These are phyloP conservation scores for Myotisia sp. DNA, from an alignment of 2,329 filamentous ascomycete species.

Conservation along the genomic window DNA sequence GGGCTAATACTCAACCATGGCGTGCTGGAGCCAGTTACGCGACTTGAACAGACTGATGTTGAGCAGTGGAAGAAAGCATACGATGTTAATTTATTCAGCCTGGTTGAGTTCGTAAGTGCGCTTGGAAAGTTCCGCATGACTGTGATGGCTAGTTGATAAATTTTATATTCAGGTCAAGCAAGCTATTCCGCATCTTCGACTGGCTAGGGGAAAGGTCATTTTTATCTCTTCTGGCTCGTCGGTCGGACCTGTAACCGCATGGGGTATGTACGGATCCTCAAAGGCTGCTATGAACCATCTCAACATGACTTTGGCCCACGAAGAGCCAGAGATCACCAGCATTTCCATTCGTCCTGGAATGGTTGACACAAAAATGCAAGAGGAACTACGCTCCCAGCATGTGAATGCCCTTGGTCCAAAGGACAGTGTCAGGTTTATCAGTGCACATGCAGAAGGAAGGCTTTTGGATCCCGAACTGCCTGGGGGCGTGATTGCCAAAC, in stretches of 20 bases:
- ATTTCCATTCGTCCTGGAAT: slow-evolving; percentile 64
- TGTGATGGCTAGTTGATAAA: background rate
- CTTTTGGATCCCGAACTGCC: slow-evolving; percentile 72
- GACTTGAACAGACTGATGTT: slow-evolving; percentile 50
- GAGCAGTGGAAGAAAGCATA: slow-evolving; percentile 64
- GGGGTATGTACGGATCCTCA: slow-evolving; percentile 68
- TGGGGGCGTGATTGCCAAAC: slow-evolving; percentile 68
- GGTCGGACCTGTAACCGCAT: slow-evolving; percentile 49
- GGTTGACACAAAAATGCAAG: slow-evolving; percentile 83
- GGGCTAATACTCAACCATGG: slow-evolving; percentile 83
- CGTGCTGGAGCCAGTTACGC: slow-evolving; percentile 57
- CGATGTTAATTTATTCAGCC: slow-evolving; percentile 78
- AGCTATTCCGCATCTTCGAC: slow-evolving; percentile 53
- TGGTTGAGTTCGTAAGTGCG: slow-evolving; percentile 56
- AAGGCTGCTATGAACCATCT: slow-evolving; percentile 79
- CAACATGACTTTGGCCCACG: slow-evolving; percentile 54
- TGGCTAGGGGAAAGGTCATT: slow-evolving; percentile 55
- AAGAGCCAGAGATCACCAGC: slow-evolving; percentile 62
- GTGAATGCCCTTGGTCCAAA: slow-evolving; percentile 38
- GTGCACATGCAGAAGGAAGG: slow-evolving; percentile 54
- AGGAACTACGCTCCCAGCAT: slow-evolving; percentile 53
- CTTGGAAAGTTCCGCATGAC: background rate
- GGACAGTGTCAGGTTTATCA: slow-evolving; percentile 50
- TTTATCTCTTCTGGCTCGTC: slow-evolving; percentile 72
- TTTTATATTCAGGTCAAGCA: slow-evolving; percentile 47